Conservation (phyloP, 768 basidiomycete species). For the Suillus subluteus region DNA sequence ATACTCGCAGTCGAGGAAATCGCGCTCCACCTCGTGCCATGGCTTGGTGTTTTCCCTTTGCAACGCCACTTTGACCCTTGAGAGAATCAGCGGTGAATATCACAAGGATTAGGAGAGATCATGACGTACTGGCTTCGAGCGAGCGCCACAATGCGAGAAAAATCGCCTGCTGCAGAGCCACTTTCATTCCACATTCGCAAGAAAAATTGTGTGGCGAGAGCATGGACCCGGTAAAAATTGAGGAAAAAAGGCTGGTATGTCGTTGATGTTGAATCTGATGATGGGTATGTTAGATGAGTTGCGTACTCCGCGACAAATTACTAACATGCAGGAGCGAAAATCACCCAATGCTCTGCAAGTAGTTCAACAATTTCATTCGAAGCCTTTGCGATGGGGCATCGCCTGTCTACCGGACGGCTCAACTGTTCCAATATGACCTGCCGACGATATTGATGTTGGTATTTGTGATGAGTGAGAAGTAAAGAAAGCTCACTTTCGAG, state of each 20-base stretch:
- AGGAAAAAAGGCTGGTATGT: conserved; percentile 88
- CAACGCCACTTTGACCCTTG: conserved; percentile 77
- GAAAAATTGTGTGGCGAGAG: conserved; percentile 83
- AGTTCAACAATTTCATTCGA: conserved; percentile 88
- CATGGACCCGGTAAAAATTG: conserved; percentile 80
- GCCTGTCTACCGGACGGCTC: conserved; percentile 68
- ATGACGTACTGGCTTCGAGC: conserved; percentile 81
- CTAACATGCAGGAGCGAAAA: conserved; percentile 84
- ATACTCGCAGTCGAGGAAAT: conserved; percentile 82
- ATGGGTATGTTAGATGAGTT: conserved; percentile 14
- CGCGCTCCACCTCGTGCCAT: conserved; percentile 85
- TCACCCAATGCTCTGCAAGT: conserved; percentile 82
- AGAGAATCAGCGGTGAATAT: conserved; percentile 7
- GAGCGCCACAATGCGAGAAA: conserved; percentile 74
- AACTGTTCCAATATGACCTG: conserved; percentile 82
- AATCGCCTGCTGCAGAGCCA: conserved; percentile 75
- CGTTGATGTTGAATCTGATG: conserved; percentile 71
- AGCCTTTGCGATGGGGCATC: conserved; percentile 82
- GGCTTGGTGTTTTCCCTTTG: conserved; percentile 71
- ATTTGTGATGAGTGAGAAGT: not conserved
- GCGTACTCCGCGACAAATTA: not conserved
- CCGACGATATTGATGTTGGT: conserved; percentile 16
- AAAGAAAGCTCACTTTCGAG: conserved; percentile 54
- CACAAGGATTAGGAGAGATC: conserved; percentile 10
- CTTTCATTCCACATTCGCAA: conserved; percentile 93